Percentiles rank a stretch among this genome's conserved stretches.
These are phyloP conservation scores for Suillus plorans DNA, from an alignment of 768 basidiomycete species.

Conservation along the genomic window DNA sequence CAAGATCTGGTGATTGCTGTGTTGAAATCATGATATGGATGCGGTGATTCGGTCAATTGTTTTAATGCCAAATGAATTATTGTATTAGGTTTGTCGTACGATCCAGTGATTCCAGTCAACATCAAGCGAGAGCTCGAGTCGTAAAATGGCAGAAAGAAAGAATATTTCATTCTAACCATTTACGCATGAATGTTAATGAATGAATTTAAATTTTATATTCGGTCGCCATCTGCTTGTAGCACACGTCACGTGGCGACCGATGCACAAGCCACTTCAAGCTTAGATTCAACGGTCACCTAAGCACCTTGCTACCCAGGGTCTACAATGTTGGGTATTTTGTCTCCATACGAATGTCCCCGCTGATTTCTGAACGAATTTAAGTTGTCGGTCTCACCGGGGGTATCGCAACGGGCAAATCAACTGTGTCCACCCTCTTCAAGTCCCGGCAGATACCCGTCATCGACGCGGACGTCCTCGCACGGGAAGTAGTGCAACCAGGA, in stretches of 20 bases:
- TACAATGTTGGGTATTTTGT: background rate
- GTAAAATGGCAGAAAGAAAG: too few relatives aligned
- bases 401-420: slow-evolving; percentile 95
- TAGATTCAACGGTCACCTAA: background rate
- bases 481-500: slow-evolving; percentile 82
- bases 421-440: slow-evolving; percentile 75
- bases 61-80: background rate
- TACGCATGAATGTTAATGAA: too few relatives aligned
- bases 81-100: background rate
- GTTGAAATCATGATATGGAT: background rate
- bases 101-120: background rate
- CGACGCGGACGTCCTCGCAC: slow-evolving; percentile 90
- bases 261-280: background rate
- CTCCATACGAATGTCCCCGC: background rate
- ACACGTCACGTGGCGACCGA: too few relatives aligned
- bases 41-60: background rate
- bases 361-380: slow-evolving; percentile 27
- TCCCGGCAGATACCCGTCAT: slow-evolving; percentile 75
- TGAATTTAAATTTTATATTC: too few relatives aligned
- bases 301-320: background rate
- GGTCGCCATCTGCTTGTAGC: too few relatives aligned
- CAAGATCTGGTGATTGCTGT: background rate
- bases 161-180: too few relatives aligned
- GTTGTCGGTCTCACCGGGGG: slow-evolving; percentile 96
- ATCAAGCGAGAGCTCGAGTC: too few relatives aligned